Conservation (phyloP, 2,329 filamentous ascomycete genomes). For the Alternaria sp. region DNA sequence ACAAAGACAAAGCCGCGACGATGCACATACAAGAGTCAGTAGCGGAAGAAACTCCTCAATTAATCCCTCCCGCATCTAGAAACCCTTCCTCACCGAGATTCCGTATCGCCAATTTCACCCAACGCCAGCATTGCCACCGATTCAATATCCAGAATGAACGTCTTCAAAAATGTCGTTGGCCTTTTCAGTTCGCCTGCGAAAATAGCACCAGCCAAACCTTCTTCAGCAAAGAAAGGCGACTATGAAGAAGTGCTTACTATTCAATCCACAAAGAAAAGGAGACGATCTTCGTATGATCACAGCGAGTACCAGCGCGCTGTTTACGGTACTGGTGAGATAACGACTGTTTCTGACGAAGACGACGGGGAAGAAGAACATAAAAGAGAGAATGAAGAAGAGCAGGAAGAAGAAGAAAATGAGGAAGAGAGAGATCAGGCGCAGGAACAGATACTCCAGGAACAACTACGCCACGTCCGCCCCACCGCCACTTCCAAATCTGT, state of each 20-base stretch:
- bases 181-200: background rate
- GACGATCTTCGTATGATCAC: background rate
- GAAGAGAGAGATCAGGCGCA: background rate
- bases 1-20: constrained; percentile 17
- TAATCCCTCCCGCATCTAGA: background rate
- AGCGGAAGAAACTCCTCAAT: background rate
- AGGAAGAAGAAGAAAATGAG: background rate
- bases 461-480: background rate
- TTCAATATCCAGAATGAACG: background rate
- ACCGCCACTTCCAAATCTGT: background rate
- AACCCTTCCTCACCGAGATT: too few species aligned
- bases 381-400: too few species aligned
- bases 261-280: background rate
- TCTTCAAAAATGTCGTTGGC: background rate
- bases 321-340: background rate
- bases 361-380: background rate
- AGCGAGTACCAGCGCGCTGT: background rate
- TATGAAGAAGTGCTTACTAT: too few species aligned
- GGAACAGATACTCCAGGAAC: background rate
- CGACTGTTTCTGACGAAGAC: background rate
- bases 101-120: too few species aligned
- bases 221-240: background rate
- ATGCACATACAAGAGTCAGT: constrained; percentile 12
- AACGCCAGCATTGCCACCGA: background rate
- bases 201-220: background rate